These are phyloP conservation scores for Volvariella surrecta DNA, from an alignment of 1,284 basidiomycete genomes.

Conservation along the genomic window DNA sequence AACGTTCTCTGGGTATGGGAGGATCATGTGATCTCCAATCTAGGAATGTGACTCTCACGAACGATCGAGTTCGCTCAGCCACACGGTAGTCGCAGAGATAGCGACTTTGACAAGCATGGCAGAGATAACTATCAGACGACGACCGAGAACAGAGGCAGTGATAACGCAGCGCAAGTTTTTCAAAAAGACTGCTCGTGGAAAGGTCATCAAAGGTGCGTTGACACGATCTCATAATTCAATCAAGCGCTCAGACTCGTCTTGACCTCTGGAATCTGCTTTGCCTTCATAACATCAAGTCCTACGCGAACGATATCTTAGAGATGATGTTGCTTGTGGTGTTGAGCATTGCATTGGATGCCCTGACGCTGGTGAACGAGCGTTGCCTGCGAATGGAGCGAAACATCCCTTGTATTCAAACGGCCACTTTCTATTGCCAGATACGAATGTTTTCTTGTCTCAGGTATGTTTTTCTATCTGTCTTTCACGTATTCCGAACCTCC, in stretches of 20 bases:
- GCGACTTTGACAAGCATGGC: constrained; percentile 23
- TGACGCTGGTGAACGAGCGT: constrained; percentile 25
- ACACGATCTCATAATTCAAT: not conserved
- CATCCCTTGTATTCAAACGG: constrained; percentile 50
- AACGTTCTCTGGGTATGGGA: no score
- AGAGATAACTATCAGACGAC: constrained; percentile 74
- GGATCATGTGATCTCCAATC: no score
- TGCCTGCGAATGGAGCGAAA: constrained; percentile 44
- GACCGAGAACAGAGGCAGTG: constrained; percentile 63
- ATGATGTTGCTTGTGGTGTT: constrained; percentile 91
- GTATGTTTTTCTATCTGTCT: constrained; percentile 28
- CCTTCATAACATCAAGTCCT: constrained; percentile 44
- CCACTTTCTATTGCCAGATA: constrained; percentile 89
- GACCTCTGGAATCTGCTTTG: no score
- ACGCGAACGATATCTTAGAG: constrained; percentile 91
- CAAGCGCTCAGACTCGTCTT: not conserved
- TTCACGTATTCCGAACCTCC: no score
- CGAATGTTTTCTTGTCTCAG: constrained; percentile 93
- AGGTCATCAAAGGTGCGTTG: constrained; percentile 84
- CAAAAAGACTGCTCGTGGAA: constrained; percentile 92
- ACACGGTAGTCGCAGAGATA: not conserved
- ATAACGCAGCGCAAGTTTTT: constrained; percentile 84
- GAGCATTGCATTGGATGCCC: constrained; percentile 60
- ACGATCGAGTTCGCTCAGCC: not conserved
- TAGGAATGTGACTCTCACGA: no score